These are phyloP conservation scores for Protomyces arabidopsidicola DNA, from an alignment of 1,139 yeast species.

Conservation along the genomic window DNA sequence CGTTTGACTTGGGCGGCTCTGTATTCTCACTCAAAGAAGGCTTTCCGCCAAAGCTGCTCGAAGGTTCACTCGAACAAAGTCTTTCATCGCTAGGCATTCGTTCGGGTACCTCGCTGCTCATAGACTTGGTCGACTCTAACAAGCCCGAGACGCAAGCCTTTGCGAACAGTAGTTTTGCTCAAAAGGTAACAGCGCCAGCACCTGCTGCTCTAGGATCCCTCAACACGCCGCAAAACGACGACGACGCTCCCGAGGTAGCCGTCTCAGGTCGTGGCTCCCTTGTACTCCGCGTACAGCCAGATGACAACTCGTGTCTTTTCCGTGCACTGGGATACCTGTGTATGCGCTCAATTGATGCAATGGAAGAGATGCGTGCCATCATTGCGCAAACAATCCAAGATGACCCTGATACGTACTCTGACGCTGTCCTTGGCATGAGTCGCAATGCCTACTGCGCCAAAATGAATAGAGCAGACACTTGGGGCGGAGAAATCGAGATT, in stretches of 20 bases:
- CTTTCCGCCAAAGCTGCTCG: constrained; percentile 55
- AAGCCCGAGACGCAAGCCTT: not conserved
- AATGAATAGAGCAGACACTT: constrained; percentile 58
- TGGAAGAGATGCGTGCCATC: constrained; percentile 47
- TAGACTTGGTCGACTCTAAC: constrained; percentile 36
- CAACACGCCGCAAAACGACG: not conserved
- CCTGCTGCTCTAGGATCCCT: not conserved
- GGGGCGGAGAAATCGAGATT: constrained; percentile 87
- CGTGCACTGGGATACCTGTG: constrained; percentile 55
- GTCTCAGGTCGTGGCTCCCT: constrained; percentile 36
- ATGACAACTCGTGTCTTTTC: constrained; percentile 76
- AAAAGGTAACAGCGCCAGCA: not conserved
- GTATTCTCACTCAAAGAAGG: constrained; percentile 47
- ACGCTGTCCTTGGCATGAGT: constrained; percentile 56
- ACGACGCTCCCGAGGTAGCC: constrained; percentile 5
- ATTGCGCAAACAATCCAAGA: constrained; percentile 48
- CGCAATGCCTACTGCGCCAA: constrained; percentile 53
- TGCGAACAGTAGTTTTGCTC: not conserved
- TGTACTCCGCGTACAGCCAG: constrained; percentile 60
- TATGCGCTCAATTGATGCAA: constrained; percentile 35
- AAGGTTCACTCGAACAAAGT: constrained; percentile 35
- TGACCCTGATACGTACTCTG: constrained; percentile 51
- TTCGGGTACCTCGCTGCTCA: constrained; percentile 55
- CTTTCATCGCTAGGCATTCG: constrained; percentile 47
- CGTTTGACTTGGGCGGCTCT: constrained; percentile 14